Conservation (phyloP, 352 stramenopile genomes). For the Detonula confervacea region DNA sequence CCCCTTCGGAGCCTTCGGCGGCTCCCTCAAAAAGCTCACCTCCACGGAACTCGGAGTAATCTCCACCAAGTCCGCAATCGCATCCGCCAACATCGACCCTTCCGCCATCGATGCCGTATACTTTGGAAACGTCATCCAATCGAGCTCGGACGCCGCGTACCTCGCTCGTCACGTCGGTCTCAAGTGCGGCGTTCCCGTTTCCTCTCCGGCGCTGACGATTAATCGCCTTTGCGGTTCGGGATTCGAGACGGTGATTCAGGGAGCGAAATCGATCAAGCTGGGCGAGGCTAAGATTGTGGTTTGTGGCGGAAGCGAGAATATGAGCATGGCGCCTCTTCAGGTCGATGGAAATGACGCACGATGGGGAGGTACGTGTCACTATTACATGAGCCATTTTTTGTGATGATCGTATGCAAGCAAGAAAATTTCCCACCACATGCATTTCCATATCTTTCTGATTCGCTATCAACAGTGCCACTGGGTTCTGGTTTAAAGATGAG, state of each 20-base stretch:
- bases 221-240: constrained; percentile 97
- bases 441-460: too few species aligned
- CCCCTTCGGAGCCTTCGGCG: constrained; percentile 92
- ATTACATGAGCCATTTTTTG: too few species aligned
- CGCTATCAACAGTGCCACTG: too few species aligned
- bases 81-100: constrained; percentile 86
- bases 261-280: constrained; percentile 91
- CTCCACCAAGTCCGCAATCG: constrained; percentile 88
- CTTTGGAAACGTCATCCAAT: constrained; percentile 96
- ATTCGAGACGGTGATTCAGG: constrained; percentile 95
- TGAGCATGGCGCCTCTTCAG: constrained; percentile 93
- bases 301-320: constrained; percentile 92
- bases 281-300: constrained; percentile 91
- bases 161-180: constrained; percentile 94
- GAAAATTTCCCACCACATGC: too few species aligned
- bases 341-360: constrained; percentile 90
- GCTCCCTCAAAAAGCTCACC: constrained; percentile 91
- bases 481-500: constrained; percentile 92
- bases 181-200: constrained; percentile 89
- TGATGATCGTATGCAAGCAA: too few species aligned
- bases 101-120: constrained; percentile 91
- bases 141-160: constrained; percentile 92
- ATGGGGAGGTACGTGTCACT: constrained; percentile 92
- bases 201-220: constrained; percentile 93
- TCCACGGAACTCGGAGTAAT: constrained; percentile 91